phyloP scores from a whole-genome alignment of 2,329 filamentous ascomycete genomes.

The Harringtonia lauricola region DNA sequence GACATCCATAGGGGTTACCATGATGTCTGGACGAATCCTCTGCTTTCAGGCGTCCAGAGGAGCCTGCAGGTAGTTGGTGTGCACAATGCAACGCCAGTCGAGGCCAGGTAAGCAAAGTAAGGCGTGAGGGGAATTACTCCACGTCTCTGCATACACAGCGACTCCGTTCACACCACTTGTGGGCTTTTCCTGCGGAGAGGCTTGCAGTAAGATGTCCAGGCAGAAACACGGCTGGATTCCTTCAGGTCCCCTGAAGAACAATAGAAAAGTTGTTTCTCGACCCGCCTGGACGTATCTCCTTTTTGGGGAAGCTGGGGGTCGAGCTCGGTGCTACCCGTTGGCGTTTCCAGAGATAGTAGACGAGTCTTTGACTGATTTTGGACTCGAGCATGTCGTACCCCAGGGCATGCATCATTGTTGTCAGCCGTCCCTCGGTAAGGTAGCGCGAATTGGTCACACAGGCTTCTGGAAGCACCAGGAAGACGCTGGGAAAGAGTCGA shows the following conservation, averaged over 20 bases:
- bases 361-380: conserved; percentile 73
- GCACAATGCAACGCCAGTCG: too few relatives aligned
- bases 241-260: conserved; percentile 38
- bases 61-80: too few relatives aligned
- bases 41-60: too few relatives aligned
- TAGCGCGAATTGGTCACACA: conserved; percentile 90
- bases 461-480: conserved; percentile 79
- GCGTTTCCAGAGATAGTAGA: conserved; percentile 78
- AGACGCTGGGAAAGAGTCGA: conserved; percentile 55
- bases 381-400: conserved; percentile 56
- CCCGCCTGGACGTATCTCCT: conserved; percentile 63
- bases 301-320: conserved; percentile 49
- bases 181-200: too few relatives aligned
- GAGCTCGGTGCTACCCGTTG: conserved; percentile 13
- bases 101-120: too few relatives aligned
- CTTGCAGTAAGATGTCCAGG: too few relatives aligned
- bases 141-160: too few relatives aligned
- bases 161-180: too few relatives aligned
- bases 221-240: too few relatives aligned
- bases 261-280: conserved; percentile 88
- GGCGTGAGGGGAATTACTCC: too few relatives aligned
- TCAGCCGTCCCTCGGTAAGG: conserved; percentile 58
- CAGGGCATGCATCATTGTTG: conserved; percentile 63
- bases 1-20: too few relatives aligned
- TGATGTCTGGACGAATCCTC: too few relatives aligned